Base-by-base conservation (phyloP, 2,329 filamentous ascomycete genomes). In the Aspergillus flavus region DNA sequence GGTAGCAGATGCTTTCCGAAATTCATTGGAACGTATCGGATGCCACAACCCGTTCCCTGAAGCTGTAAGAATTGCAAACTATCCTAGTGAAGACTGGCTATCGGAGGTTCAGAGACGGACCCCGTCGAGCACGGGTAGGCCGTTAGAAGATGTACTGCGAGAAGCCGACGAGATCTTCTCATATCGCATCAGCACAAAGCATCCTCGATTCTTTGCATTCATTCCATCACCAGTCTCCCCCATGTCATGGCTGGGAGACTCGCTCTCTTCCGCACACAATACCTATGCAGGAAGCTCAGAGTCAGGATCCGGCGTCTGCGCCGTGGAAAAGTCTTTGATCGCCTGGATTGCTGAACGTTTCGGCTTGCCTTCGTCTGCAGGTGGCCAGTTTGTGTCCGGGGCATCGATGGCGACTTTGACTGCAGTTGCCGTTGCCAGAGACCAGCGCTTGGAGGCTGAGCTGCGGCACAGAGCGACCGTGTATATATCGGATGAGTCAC, bases 321-420 rank as follows among this genome's bases (percentile, higher is more conserved):
- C 66, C n/a, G 57, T 63, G 10, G 66, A 66, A 39, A 59, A 43
- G 11, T 58, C 46, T 4, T 28, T 67, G 21, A 59, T 68, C 11
- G 32, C 45, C n/a, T 71, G 68, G 68, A 57, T 71, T 6, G 69
- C 61, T 0, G 58, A 61, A 9, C 45, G 41, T 10, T 55, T 64
- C 30, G 66, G 66, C 6, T 43, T 71, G 5, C 69, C 69, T 19
- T 21, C 57, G 0, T 58, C 66, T 7, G 60, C 67, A 4, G 67
- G 64, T 7, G 69, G 69, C 4, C 60, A 54, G 6, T 69, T 65
- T 26, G 68, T 71, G 3, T 67, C 66, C 3, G 67, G 69, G 16
- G 68, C 61, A 4, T 71, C 69, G 2, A 66, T 71, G 62, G 69
- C 68, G 1, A 68, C 67, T 26, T 43, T 71, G 39, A 69, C 66